phyloP scores from a whole-genome alignment of 2,329 filamentous ascomycete genomes.

The Botrytis aclada region DNA sequence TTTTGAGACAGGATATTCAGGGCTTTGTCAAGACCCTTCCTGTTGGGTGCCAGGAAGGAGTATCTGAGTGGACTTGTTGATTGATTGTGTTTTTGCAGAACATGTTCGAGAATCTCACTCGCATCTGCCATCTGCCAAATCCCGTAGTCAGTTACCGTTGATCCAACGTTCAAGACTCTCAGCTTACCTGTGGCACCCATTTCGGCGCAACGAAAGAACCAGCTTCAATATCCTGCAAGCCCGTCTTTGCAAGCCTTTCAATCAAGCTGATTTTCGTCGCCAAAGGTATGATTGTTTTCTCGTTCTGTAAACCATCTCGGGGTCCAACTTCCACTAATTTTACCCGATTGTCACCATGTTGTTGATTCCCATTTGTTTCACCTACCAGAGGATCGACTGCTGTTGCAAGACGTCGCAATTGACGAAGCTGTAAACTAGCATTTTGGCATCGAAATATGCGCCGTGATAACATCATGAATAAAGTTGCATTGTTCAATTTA shows the following conservation, averaged over 20 bases:
- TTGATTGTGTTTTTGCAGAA: slow-evolving; percentile 56
- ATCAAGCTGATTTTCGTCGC: slow-evolving; percentile 76
- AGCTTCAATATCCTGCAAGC: slow-evolving; percentile 71
- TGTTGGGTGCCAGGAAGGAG: slow-evolving; percentile 78
- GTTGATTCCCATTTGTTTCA: slow-evolving; percentile 23
- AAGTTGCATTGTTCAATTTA: slow-evolving; percentile 11
- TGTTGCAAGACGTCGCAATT: slow-evolving; percentile 29
- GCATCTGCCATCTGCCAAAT: slow-evolving; percentile 70
- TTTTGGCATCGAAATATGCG: slow-evolving; percentile 9
- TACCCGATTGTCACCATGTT: slow-evolving; percentile 40
- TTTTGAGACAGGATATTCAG: slow-evolving; percentile 51
- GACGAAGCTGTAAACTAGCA: slow-evolving; percentile 7
- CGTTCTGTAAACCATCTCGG: slow-evolving; percentile 83
- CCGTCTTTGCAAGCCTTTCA: slow-evolving; percentile 63
- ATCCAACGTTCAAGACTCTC: background rate
- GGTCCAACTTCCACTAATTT: slow-evolving; percentile 80
- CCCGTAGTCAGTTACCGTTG: slow-evolving; percentile 4
- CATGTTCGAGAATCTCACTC: slow-evolving; percentile 66
- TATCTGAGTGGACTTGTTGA: slow-evolving; percentile 62
- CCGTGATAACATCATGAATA: slow-evolving; percentile 13
- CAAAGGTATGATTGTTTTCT: slow-evolving; percentile 67
- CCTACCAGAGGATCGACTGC: slow-evolving; percentile 23
- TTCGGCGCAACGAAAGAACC: slow-evolving; percentile 81
- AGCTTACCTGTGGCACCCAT: slow-evolving; percentile 73
- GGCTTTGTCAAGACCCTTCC: slow-evolving; percentile 67